These are phyloP conservation scores for Diophrys sp. DNA, from an alignment of 73 alveolate genomes.

Conservation along the genomic window DNA sequence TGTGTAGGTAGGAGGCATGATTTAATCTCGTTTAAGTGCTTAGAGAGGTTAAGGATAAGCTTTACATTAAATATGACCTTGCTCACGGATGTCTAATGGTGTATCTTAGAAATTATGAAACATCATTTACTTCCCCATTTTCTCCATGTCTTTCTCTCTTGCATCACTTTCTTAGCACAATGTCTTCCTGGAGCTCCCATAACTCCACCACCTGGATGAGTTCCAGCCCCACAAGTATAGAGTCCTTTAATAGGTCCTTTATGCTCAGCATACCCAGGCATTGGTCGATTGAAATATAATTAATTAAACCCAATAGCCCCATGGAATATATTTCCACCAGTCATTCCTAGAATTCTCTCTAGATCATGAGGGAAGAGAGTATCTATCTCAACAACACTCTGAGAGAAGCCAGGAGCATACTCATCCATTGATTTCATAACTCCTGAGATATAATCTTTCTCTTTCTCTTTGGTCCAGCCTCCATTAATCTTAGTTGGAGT, in stretches of 20 bases:
- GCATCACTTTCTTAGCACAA: slow-evolving; percentile 34
- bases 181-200: slow-evolving; percentile 80
- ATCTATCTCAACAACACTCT: slow-evolving; percentile 49
- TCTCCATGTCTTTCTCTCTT: slow-evolving; percentile 2
- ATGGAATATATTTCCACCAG: slow-evolving; percentile 81
- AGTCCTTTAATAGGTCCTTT: slow-evolving; percentile 58
- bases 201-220: slow-evolving; percentile 83
- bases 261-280: slow-evolving; percentile 55
- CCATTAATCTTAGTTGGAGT: slow-evolving; percentile 56
- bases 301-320: slow-evolving; percentile 63
- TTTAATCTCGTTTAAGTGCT: no score
- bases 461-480: slow-evolving; percentile 45
- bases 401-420: slow-evolving; percentile 68
- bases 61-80: no score
- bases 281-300: slow-evolving; percentile 59
- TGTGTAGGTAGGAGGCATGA: no score
- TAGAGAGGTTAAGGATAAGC: no score
- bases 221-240: slow-evolving; percentile 65
- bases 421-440: slow-evolving; percentile 49
- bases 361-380: slow-evolving; percentile 64
- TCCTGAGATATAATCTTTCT: slow-evolving; percentile 39
- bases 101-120: not conserved
- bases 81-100: not conserved
- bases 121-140: no score
- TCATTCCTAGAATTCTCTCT: slow-evolving; percentile 53